Base-by-base conservation (phyloP, 2,329 filamentous ascomycete genomes). In the Cercospora berteroae region DNA sequence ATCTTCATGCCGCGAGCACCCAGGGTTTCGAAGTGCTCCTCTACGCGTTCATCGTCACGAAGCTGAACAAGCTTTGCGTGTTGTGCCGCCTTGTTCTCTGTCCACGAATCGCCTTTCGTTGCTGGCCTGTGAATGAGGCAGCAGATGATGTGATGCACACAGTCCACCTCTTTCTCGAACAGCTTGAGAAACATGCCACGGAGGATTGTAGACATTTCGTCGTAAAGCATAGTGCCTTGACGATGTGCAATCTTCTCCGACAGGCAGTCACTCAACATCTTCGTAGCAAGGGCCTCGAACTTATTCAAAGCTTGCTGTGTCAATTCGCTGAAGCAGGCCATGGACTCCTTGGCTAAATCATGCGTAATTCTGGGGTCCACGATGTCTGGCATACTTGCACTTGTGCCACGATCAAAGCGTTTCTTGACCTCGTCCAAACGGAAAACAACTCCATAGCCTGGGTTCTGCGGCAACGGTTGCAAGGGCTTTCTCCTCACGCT, bases 291-390 rank as follows among this genome's bases (percentile, higher is more conserved):
- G 0, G 6, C 4, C 3, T 72, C 57, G 1, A 82, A 63, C 0
- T 67, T 60, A 0, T 72, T 48, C 16, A 81, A 72, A 60, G 81
- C 78, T 0, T 61, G 27, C 0, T 74, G 23, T 0, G 78, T 52
- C 0, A 79, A 74, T 0, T 59, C 12, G 0, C 71, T 31, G 79
- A 80, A 82, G 5, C 76, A 23, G 5, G 66, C 4, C 0, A 82
- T 55, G 0, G 75, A 69, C 0, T 68, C 20, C 0, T 74, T 42
- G 10, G 79, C 77, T 52, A 83, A 63, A 1, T 72, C 56, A 13
- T 42, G 5, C 4, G 59, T 63, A 9, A 69, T 65, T 3, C 63
- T 56, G 5, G 29, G 7, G 8, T 59, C 63, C 23, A 48, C 63
- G 7, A 12, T n/a, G 7, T 60, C 63, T 1, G 56, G 42, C n/a